Evolutionary conservation across 2,329 filamentous ascomycete genomes (phyloP).

Genomic region (Microsporum ferrugineum): DNA sequence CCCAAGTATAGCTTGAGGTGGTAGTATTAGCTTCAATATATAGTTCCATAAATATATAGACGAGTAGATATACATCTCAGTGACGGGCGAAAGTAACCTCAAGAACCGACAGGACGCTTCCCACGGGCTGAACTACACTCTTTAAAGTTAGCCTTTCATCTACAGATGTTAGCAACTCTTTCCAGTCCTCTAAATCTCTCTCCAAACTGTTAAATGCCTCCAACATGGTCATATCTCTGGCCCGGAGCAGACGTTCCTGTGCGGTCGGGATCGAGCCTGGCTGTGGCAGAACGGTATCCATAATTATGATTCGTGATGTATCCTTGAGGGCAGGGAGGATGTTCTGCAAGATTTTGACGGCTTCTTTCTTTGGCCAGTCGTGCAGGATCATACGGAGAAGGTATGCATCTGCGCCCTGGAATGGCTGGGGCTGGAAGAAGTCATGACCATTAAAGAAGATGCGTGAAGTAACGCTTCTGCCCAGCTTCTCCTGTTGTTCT

Average conservation of each 20-base stretch:
- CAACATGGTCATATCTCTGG: conserved; percentile 27
- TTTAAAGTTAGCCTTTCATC: conserved; percentile 17
- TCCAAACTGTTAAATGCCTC: conserved; percentile 28
- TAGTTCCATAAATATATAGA: too few relatives aligned
- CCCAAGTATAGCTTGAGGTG: too few relatives aligned
- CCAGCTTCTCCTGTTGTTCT: conserved; percentile 18
- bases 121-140: conserved; percentile 14
- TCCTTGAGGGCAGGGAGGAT: conserved; percentile 24
- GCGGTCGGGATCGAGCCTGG: conserved; percentile 18
- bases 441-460: conserved; percentile 25
- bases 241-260: conserved; percentile 20
- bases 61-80: too few relatives aligned
- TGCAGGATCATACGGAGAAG: conserved; percentile 31
- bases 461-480: conserved; percentile 21
- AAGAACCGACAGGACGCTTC: conserved; percentile 14
- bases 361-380: conserved; percentile 31
- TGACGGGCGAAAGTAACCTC: background rate
- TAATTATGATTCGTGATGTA: conserved; percentile 19
- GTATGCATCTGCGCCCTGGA: conserved; percentile 24
- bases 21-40: too few relatives aligned
- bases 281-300: conserved; percentile 25
- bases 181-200: conserved; percentile 26
- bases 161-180: conserved; percentile 18
- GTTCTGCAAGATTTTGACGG: conserved; percentile 25
- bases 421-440: conserved; percentile 24